Conservation (phyloP, 2,329 filamentous ascomycete species). For the Madurella fahalii region DNA sequence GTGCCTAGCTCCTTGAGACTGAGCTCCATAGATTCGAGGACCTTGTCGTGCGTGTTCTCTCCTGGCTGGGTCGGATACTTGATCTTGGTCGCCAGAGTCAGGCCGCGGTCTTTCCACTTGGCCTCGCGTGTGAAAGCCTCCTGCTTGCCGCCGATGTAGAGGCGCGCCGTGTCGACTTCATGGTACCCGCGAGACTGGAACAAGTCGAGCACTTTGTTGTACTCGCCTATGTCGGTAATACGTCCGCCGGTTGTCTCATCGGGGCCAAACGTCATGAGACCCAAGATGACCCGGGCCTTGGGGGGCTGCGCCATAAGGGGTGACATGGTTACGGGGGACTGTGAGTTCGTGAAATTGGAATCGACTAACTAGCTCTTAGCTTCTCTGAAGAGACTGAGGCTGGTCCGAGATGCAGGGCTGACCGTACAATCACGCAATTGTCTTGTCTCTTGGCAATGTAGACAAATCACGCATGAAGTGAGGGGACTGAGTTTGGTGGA, state of each 20-base stretch:
- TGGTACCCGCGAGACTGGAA: constrained; percentile 65
- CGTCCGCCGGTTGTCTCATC: constrained; percentile 55
- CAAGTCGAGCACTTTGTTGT: constrained; percentile 60
- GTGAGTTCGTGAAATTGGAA: neutral
- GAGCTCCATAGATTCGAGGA: constrained; percentile 62
- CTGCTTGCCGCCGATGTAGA: constrained; percentile 64
- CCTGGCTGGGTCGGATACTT: constrained; percentile 58
- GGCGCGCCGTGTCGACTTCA: constrained; percentile 68
- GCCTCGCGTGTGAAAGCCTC: constrained; percentile 65
- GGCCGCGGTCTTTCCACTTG: constrained; percentile 63
- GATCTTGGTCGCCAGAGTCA: constrained; percentile 65
- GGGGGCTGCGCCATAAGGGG: constrained; percentile 22
- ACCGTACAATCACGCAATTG: too few species aligned
- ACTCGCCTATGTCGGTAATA: constrained; percentile 56
- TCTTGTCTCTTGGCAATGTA: too few species aligned
- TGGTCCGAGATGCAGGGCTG: too few species aligned
- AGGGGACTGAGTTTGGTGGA: too few species aligned
- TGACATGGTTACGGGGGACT: constrained; percentile 10
- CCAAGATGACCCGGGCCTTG: constrained; percentile 54
- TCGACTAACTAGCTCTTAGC: neutral
- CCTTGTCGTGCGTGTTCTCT: constrained; percentile 57
- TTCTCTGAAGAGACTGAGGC: too few species aligned
- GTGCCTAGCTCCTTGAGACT: constrained; percentile 69
- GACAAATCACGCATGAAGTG: too few species aligned
- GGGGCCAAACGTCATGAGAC: constrained; percentile 68